phyloP scores from a whole-genome alignment of 2,329 filamentous ascomycete genomes.

The Neonectria faginata region DNA sequence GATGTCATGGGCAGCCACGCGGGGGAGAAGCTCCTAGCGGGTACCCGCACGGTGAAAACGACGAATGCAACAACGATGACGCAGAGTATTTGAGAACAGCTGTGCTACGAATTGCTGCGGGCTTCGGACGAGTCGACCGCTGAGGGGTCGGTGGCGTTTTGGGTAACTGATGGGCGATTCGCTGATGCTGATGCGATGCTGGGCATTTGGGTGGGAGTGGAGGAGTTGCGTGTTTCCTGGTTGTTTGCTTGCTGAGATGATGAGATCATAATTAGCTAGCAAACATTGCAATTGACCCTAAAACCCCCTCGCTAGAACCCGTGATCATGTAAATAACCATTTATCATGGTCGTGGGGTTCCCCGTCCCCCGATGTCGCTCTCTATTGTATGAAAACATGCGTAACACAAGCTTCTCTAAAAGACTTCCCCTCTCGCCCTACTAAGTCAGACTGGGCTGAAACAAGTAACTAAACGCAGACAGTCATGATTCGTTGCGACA shows the following conservation, averaged over 20 bases:
- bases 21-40: slow-evolving; percentile 37
- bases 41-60: slow-evolving; percentile 40
- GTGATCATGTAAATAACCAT: background rate
- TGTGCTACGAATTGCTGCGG: background rate
- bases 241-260: background rate
- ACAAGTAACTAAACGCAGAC: background rate
- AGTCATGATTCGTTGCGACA: slow-evolving; percentile 8
- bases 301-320: background rate
- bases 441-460: background rate
- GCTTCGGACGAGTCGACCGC: slow-evolving; percentile 1
- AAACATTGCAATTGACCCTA: background rate
- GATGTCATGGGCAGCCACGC: slow-evolving; percentile 42
- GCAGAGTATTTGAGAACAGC: slow-evolving; percentile 33
- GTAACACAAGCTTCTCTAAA: background rate
- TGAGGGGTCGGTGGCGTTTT: slow-evolving; percentile 12
- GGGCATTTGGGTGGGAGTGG: background rate
- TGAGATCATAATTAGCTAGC: background rate
- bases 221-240: background rate
- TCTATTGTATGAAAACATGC: background rate
- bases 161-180: slow-evolving; percentile 9
- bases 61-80: slow-evolving; percentile 44
- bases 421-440: background rate
- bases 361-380: background rate
- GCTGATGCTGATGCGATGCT: slow-evolving; percentile 11
- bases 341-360: background rate